Evolutionary conservation across 352 stramenopile species (phyloP).

Genomic region (Discostella stelligera): DNA sequence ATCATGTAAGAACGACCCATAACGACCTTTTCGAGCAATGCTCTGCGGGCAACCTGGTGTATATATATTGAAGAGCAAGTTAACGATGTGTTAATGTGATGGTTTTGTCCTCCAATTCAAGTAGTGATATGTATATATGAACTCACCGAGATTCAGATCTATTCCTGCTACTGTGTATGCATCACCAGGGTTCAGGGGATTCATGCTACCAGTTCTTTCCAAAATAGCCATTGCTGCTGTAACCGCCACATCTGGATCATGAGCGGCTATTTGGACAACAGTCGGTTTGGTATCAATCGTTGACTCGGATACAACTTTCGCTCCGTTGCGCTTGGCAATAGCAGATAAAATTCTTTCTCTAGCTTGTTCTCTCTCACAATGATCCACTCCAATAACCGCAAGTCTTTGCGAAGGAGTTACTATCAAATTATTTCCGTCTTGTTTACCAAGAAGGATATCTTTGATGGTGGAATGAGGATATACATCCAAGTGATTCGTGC

Average conservation of each 20-base stretch:
- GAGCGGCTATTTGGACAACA: conserved; percentile 77
- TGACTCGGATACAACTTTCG: conserved; percentile 3
- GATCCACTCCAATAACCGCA: conserved; percentile 45
- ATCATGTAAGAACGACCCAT: conserved; percentile 93
- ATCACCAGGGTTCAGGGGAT: conserved; percentile 34
- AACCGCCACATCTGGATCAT: conserved; percentile 61
- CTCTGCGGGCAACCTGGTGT: conserved; percentile 91
- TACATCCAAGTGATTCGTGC: conserved; percentile 74
- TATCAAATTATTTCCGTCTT: conserved; percentile 59
- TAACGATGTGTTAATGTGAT: conserved; percentile 63
- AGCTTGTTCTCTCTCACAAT: conserved; percentile 41
- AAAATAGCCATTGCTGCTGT: conserved; percentile 66
- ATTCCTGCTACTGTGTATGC: conserved; percentile 46
- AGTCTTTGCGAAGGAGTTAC: conserved; percentile 36
- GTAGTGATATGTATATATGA: conserved; percentile 11
- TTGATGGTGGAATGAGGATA: conserved; percentile 37
- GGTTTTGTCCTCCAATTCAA: conserved; percentile 42
- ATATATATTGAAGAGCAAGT: conserved; percentile 39
- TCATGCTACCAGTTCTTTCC: conserved; percentile 40
- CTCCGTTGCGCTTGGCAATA: conserved; percentile 16
- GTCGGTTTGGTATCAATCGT: conserved; percentile 47
- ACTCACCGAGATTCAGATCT: conserved; percentile 61
- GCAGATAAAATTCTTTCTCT: conserved; percentile 33
- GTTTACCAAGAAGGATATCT: conserved; percentile 86
- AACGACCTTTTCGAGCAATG: conserved; percentile 90